These are phyloP conservation scores for Poteriospumella lacustris DNA, from an alignment of 108 stramenopile genomes.

Conservation along the genomic window DNA sequence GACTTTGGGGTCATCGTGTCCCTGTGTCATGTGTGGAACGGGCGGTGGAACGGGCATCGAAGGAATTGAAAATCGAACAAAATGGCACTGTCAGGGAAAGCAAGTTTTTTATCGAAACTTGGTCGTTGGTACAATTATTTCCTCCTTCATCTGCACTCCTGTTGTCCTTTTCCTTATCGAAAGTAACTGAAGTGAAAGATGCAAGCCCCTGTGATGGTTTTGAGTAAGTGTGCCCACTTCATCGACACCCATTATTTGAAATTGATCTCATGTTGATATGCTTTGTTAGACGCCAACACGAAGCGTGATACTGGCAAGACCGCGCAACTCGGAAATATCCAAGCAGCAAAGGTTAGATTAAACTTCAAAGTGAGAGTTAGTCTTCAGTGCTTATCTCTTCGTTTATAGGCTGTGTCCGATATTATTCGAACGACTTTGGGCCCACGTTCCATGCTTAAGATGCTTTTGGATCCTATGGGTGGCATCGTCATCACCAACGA, in stretches of 20 bases:
- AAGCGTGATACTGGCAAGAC: constrained; percentile 91
- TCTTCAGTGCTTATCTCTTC: not conserved
- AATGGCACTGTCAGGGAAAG: too few relatives aligned
- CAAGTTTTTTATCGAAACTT: too few relatives aligned
- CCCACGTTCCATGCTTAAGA: constrained; percentile 97
- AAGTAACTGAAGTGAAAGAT: too few relatives aligned
- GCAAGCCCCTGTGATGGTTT: constrained; percentile 42
- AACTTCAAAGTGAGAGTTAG: not conserved
- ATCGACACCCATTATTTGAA: not conserved
- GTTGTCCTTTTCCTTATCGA: too few relatives aligned
- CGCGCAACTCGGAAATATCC: constrained; percentile 92
- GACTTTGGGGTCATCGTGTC: too few relatives aligned
- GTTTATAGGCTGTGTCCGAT: constrained; percentile 61
- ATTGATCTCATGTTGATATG: not conserved
- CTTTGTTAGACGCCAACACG: constrained; percentile 61
- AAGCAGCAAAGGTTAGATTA: constrained; percentile 75
- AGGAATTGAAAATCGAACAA: too few relatives aligned
- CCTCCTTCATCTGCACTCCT: too few relatives aligned
- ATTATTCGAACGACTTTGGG: constrained; percentile 96
- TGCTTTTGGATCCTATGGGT: constrained; percentile 99
- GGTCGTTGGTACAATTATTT: too few relatives aligned
- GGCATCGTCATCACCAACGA: constrained; percentile 99
- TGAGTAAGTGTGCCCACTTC: constrained; percentile 30
- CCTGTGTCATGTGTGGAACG: too few relatives aligned
- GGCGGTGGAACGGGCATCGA: too few relatives aligned